Base-by-base conservation (phyloP, 164 flowering plant genomes). In the Dillenia turbinata region DNA sequence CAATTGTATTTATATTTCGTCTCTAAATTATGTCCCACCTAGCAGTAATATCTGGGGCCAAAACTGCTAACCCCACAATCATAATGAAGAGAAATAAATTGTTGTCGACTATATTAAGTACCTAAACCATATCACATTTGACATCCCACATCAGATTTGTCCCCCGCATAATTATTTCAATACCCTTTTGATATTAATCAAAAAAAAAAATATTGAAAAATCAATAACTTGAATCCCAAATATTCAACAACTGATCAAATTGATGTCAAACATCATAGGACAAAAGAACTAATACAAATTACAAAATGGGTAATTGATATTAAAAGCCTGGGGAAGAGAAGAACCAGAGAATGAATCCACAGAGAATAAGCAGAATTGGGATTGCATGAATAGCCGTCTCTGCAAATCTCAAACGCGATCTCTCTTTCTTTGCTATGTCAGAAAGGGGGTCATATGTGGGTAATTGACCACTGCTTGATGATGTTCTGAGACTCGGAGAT, bases 321-420 rank as follows among this genome's bases (percentile, higher is more conserved):
- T 26, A 12, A 24, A 11, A 14, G 82, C 84, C 92, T 64, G 85
- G 80, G 40, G 57, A 70, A 48, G 93, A 85, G 73, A 78, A 85
- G 74, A 85, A 65, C 90, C 94, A 88, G 69, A 88, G 85, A 52
- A 77, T 66, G 52, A 79, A 10, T 26, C 76, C 90, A 66, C 86
- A 83, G 52, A 83, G 59, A 24, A 83, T 59, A n/a, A 88, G 76
- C n/a, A 88, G 56, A 47, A 85, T 49, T 47, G 94, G 94, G 60
- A 88, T 88, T 33, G 75, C n/a, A 65, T 88, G 94, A 57, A 88
- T 58, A 14, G 85, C 84, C 57, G 74, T 78, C 68, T 85, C 83
- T 0, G 90, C 85, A 45, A 72, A 77, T 74, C 76, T 75, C 48
- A 79, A 59, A 44, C 87, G 83, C 19, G 66, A 60, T 22, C 62